A percentile compares a stretch with the other conserved stretches of the same genome.
Conservation (phyloP, 768 basidiomycete genomes). For the Pluteus cervinus region DNA sequence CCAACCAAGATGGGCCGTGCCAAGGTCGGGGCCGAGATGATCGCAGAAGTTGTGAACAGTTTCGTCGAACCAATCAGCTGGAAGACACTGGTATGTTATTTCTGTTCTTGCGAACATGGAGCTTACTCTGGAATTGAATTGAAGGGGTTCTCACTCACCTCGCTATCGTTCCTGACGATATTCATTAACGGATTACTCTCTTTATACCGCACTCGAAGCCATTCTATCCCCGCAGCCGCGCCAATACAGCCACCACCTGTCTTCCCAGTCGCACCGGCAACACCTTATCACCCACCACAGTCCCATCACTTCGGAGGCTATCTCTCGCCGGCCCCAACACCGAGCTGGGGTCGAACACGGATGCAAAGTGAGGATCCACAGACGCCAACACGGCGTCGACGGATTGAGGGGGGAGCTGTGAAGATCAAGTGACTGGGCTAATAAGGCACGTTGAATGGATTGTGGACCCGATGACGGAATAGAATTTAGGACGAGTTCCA, state of each 20-base stretch:
- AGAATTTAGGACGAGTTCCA: no score
- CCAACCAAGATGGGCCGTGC: slow-evolving; percentile 85
- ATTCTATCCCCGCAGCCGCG: slow-evolving; percentile 30
- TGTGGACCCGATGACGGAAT: no score
- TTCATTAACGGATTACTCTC: slow-evolving; percentile 80
- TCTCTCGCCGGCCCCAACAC: slow-evolving; percentile 44
- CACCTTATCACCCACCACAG: slow-evolving; percentile 35
- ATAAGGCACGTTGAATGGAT: no score
- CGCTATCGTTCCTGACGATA: slow-evolving; percentile 68
- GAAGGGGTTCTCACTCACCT: slow-evolving; percentile 70
- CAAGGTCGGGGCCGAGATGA: slow-evolving; percentile 86
- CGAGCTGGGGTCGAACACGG: slow-evolving; percentile 39
- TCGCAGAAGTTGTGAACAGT: slow-evolving; percentile 93
- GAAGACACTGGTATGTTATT: slow-evolving; percentile 79
- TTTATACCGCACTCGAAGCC: slow-evolving; percentile 66
- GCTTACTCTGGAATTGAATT: slow-evolving; percentile 4
- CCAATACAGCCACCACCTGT: slow-evolving; percentile 25
- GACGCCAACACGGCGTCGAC: slow-evolving; percentile 43
- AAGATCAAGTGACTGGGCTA: slow-evolving; percentile 55
- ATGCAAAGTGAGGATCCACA: slow-evolving; percentile 35
- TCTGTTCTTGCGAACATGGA: slow-evolving; percentile 4
- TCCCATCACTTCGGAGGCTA: slow-evolving; percentile 42
- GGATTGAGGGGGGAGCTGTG: slow-evolving; percentile 49
- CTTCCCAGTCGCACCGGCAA: slow-evolving; percentile 33
- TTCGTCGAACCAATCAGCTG: slow-evolving; percentile 98